phyloP scores from a whole-genome alignment of 2,329 filamentous ascomycete species.

The Exophiala phaeomuriformis region DNA sequence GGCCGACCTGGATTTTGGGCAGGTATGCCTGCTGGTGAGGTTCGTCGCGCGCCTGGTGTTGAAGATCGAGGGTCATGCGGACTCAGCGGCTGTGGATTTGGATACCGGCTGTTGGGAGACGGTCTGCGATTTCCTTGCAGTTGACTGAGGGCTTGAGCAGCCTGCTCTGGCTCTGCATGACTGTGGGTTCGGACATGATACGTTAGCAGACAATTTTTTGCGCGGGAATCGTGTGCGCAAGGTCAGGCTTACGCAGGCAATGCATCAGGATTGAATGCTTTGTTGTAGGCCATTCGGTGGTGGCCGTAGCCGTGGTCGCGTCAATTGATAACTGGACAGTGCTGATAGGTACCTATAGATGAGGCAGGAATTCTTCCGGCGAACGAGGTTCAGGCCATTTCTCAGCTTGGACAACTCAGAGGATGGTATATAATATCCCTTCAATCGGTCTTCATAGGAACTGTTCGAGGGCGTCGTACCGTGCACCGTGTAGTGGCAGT shows the following conservation, averaged over 20 bases:
- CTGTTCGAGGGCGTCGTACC: too few relatives aligned
- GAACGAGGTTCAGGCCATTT: too few relatives aligned
- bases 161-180: slow-evolving; percentile 66
- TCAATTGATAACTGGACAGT: not conserved
- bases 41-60: slow-evolving; percentile 13
- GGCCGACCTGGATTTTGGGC: slow-evolving; percentile 16
- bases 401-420: too few relatives aligned
- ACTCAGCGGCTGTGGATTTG: slow-evolving; percentile 27
- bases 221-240: slow-evolving; percentile 26
- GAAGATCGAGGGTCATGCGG: slow-evolving; percentile 18
- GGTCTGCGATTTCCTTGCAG: slow-evolving; percentile 24
- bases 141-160: slow-evolving; percentile 39
- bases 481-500: too few relatives aligned
- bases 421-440: too few relatives aligned
- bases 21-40: slow-evolving; percentile 24
- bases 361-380: too few relatives aligned
- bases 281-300: slow-evolving; percentile 78
- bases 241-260: slow-evolving; percentile 63
- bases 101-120: slow-evolving; percentile 14
- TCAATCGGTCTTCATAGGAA: too few relatives aligned
- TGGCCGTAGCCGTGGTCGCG: not conserved
- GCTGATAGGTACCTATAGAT: not conserved
- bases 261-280: slow-evolving; percentile 85
- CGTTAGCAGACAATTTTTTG: not conserved
- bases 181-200: slow-evolving; percentile 34